Base-by-base conservation (phyloP, 441 rosid species). In the Metrosideros polymorpha region DNA sequence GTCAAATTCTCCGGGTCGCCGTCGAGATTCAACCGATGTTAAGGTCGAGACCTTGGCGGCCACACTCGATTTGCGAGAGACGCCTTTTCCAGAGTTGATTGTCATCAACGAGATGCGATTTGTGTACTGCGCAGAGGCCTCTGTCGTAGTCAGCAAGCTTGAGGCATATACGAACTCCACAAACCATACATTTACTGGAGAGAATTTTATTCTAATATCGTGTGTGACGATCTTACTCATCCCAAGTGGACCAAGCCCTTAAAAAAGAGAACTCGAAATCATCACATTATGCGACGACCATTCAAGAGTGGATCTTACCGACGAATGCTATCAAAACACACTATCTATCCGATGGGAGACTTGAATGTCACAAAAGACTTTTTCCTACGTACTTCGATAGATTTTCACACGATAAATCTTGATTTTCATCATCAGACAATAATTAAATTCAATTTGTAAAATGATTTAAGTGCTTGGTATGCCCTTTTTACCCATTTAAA, bases 271-370 rank as follows among this genome's bases (percentile, higher is more conserved):
- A 30, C 10, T 29, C 0, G 5, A 59, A 29, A 29, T 59, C 22
- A 15, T 59, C 22, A 15, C 7, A 59, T 59, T 2, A 59, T 59
- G 2, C 7, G 39, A 59, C 22, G 18, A 59, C 5, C 10, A 15
- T 59, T 59, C 18, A 29, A 29, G 0, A 29, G 32, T 59, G 22
- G 2, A 59, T 14, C 3, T 59, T 59, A 59, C 5, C 18, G 3
- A 59, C 29, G 39, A 29, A 59, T 59, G 29, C 14, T 8, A 29
- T 29, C 19, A 15, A 61, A 29, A 3, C 0, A 6, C 12, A 29
- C 3, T 1, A 61, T 1, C 9, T 30, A 30, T 61, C 1, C 6
- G 0, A 61, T 2, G 0, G 1, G 3, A 61, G 6, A 61, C 0
- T 2, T 12, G 30, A 61, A 61, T 61, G 24, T 2, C 75, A 7